Evolutionary conservation across 169 alveolate genomes (phyloP).

Genomic region (Plasmodium ovale): DNA sequence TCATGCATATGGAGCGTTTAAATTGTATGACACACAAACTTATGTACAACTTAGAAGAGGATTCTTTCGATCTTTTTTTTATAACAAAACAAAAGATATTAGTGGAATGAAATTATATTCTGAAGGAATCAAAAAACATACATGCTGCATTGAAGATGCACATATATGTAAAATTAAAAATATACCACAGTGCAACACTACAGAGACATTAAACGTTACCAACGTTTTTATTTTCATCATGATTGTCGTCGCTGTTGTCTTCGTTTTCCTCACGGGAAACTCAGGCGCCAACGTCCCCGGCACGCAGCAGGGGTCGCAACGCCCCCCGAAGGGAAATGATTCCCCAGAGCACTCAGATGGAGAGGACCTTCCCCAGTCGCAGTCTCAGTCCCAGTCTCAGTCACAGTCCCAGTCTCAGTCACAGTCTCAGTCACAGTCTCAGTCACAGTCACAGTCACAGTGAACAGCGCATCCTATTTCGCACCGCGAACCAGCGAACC

Average conservation of each 20-base stretch:
- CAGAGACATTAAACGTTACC: constrained; percentile 13
- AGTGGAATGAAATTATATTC: constrained; percentile 37
- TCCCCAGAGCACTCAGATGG: too few species aligned
- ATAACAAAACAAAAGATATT: constrained; percentile 16
- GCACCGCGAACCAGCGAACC: too few species aligned
- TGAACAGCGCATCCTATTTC: too few species aligned
- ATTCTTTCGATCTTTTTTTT: constrained; percentile 13
- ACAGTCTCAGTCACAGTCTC: too few species aligned
- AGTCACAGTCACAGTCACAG: too few species aligned
- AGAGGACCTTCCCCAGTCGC: too few species aligned
- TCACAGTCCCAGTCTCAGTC: too few species aligned
- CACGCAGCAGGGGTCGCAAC: not conserved
- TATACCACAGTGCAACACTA: constrained; percentile 17
- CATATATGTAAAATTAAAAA: constrained; percentile 29
- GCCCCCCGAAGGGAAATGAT: not conserved
- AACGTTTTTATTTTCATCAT: constrained; percentile 15
- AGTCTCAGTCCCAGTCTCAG: too few species aligned
- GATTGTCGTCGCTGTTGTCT: not conserved
- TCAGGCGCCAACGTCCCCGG: too few species aligned
- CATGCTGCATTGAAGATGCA: constrained; percentile 34
- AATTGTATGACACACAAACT: constrained; percentile 43
- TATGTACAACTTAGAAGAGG: constrained; percentile 27
- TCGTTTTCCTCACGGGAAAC: too few species aligned
- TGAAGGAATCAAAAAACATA: constrained; percentile 41
- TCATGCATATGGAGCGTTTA: constrained; percentile 68